Conservation (phyloP, 768 basidiomycete species). For the Lentinula guzmanii region DNA sequence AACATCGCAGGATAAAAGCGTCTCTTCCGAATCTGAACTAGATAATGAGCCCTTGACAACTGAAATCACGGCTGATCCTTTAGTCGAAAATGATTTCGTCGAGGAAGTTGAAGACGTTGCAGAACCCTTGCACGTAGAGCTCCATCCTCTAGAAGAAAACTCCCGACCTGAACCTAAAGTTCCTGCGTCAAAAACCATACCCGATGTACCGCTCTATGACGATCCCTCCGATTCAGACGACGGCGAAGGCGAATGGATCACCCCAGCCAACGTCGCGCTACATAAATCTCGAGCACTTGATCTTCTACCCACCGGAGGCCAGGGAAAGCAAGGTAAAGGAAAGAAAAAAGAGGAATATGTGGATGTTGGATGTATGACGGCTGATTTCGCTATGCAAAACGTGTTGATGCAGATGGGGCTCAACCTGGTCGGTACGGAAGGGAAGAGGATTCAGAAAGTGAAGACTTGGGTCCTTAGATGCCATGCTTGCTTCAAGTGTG, state of each 20-base stretch:
- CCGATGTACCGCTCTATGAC: slow-evolving; percentile 47
- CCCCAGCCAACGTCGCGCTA: slow-evolving; percentile 74
- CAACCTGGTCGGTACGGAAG: slow-evolving; percentile 83
- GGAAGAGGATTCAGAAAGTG: slow-evolving; percentile 83
- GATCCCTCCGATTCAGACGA: slow-evolving; percentile 78
- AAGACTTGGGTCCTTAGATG: slow-evolving; percentile 96
- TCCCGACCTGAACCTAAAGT: slow-evolving; percentile 10
- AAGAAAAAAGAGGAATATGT: slow-evolving; percentile 34
- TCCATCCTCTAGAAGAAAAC: slow-evolving; percentile 25
- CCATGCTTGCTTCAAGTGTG: slow-evolving; percentile 99
- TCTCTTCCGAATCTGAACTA: not conserved
- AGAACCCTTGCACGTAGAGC: slow-evolving; percentile 39
- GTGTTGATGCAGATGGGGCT: slow-evolving; percentile 92
- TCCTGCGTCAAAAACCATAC: slow-evolving; percentile 15
- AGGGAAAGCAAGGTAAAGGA: slow-evolving; percentile 27
- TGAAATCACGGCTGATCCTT: not conserved
- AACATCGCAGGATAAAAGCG: not conserved
- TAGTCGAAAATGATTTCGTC: slow-evolving; percentile 15
- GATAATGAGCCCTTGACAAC: not conserved
- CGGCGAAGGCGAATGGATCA: slow-evolving; percentile 96
- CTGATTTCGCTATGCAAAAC: slow-evolving; percentile 99
- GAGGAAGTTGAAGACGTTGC: slow-evolving; percentile 4
- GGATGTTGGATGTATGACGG: slow-evolving; percentile 89
- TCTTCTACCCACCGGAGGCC: slow-evolving; percentile 57
- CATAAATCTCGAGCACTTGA: slow-evolving; percentile 88